Percentiles rank a stretch among this genome's conserved stretches.
These are phyloP conservation scores for Trichosanthes cucumerina DNA, from an alignment of 306 rosid species.

Conservation along the genomic window DNA sequence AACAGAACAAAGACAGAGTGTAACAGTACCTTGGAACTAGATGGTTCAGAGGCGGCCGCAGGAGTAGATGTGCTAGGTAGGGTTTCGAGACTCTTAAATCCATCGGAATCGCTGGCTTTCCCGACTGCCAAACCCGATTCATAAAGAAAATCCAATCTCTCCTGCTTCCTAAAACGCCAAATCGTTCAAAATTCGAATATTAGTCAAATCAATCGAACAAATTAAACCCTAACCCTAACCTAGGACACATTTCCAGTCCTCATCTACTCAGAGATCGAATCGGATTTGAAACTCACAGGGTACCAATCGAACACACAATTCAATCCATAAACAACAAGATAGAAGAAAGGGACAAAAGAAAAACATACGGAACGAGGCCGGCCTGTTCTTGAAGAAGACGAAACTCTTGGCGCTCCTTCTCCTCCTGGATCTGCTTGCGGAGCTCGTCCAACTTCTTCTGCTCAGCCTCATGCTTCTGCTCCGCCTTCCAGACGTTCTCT, in stretches of 20 bases:
- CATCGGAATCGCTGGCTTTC: constrained; percentile 44
- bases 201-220: background rate
- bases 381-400: constrained; percentile 93
- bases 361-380: constrained; percentile 79
- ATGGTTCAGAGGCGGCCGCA: constrained; percentile 35
- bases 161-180: constrained; percentile 43
- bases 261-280: background rate
- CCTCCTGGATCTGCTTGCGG: constrained; percentile 84
- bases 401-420: constrained; percentile 70
- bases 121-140: constrained; percentile 91
- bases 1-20: background rate
- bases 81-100: constrained; percentile 65
- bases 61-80: constrained; percentile 38
- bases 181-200: background rate
- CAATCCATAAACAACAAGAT: background rate
- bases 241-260: background rate
- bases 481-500: constrained; percentile 96
- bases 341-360: background rate
- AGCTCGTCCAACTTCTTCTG: constrained; percentile 89
- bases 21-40: constrained; percentile 32
- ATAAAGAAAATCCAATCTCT: constrained; percentile 81
- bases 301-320: background rate
- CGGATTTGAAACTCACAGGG: background rate
- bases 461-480: constrained; percentile 84
- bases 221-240: constrained; percentile 11